Evolutionary conservation across 495 filamentous ascomycete genomes (phyloP).

Genomic region (Opeltia flavorubescens): DNA sequence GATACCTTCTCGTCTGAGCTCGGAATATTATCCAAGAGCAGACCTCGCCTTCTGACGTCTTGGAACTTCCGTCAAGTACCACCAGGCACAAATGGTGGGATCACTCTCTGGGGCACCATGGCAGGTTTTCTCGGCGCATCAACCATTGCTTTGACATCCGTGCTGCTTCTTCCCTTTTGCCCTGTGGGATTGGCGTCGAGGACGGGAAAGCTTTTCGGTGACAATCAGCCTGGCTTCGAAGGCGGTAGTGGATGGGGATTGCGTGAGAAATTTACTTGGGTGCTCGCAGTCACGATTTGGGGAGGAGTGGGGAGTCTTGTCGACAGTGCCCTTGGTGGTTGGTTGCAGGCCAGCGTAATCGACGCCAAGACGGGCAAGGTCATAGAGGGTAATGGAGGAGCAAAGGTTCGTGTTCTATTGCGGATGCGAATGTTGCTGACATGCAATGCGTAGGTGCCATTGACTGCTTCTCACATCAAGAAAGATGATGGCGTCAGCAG

Average conservation of each 20-base stretch:
- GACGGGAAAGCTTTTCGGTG: constrained; percentile 8
- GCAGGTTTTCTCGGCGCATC: constrained; percentile 66
- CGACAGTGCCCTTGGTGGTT: constrained; percentile 74
- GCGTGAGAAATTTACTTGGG: constrained; percentile 37
- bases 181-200: not conserved
- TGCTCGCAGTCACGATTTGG: constrained; percentile 49
- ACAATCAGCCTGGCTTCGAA: constrained; percentile 12
- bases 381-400: constrained; percentile 74
- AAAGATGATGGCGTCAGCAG: constrained; percentile 42
- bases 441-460: constrained; percentile 8
- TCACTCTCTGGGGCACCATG: constrained; percentile 55
- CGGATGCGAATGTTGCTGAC: constrained; percentile 2
- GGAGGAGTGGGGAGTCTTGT: constrained; percentile 67
- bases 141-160: constrained; percentile 50
- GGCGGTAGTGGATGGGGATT: constrained; percentile 30
- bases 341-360: constrained; percentile 75
- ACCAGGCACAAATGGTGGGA: constrained; percentile 82
- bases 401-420: constrained; percentile 44
- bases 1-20: constrained; percentile 95
- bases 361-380: constrained; percentile 74
- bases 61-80: constrained; percentile 61
- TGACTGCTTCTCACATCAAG: constrained; percentile 12
- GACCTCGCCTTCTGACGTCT: constrained; percentile 78
- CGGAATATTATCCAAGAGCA: constrained; percentile 66
- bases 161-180: constrained; percentile 59